phyloP scores from a whole-genome alignment of 179 eudicot species.

The Actinidia chinensis region DNA sequence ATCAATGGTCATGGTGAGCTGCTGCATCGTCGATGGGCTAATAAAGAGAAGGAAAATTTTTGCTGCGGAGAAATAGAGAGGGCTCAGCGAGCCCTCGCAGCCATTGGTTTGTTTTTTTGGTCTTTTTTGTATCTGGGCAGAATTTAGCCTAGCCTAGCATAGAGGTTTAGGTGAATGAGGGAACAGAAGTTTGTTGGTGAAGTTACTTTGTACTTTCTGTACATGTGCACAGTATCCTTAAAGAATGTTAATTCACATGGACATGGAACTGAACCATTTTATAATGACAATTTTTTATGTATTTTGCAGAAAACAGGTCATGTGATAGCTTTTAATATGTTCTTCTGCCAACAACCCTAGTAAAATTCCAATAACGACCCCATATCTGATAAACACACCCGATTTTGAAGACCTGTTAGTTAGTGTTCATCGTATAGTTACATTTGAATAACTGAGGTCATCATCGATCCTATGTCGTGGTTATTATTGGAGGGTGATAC shows the following conservation, averaged over 20 bases:
- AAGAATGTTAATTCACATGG: neutral
- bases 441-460: too few species aligned
- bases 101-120: neutral
- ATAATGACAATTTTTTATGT: neutral
- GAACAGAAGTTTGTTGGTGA: neutral
- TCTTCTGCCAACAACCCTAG: neutral
- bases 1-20: neutral
- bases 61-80: neutral
- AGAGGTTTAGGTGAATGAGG: neutral
- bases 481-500: too few species aligned
- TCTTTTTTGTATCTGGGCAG: neutral
- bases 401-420: too few species aligned
- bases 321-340: neutral
- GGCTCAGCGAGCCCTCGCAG: neutral
- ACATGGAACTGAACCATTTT: neutral
- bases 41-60: neutral
- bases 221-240: neutral
- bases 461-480: too few species aligned
- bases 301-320: neutral
- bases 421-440: too few species aligned
- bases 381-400: too few species aligned
- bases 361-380: too few species aligned
- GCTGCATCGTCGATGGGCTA: too few species aligned
- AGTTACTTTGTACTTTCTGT: slow-evolving; percentile 3
- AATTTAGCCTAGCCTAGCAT: neutral